These are phyloP conservation scores for Solanum ossicruentum DNA, from an alignment of 257 asterid genomes.

Conservation along the genomic window DNA sequence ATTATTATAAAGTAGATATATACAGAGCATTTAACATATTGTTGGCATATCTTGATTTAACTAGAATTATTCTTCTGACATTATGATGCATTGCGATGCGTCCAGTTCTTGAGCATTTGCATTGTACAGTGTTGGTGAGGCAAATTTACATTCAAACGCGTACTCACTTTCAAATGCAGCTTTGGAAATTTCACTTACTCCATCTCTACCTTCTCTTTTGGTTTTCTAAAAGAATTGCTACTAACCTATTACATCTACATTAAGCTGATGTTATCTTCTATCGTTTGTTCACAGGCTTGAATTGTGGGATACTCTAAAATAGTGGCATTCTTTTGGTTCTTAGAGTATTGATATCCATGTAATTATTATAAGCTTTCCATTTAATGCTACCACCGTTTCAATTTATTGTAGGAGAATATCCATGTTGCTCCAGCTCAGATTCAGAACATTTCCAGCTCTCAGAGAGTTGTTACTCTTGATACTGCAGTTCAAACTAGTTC, in stretches of 20 bases:
- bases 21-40: background rate
- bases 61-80: background rate
- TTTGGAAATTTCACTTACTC: background rate
- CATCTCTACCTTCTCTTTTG: background rate
- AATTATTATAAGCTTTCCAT: background rate
- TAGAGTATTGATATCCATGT: background rate
- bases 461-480: background rate
- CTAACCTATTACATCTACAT: background rate
- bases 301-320: background rate
- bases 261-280: background rate
- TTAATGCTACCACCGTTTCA: background rate
- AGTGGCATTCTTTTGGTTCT: background rate
- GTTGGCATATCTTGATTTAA: background rate
- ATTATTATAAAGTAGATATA: background rate
- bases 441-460: background rate
- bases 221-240: background rate
- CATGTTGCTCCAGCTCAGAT: background rate
- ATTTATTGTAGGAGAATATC: background rate
- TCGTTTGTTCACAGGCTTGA: background rate
- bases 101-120: background rate
- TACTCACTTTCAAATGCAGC: background rate
- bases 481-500: conserved; percentile 1
- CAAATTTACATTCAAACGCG: background rate
- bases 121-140: background rate
- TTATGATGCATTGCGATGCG: background rate